Evolutionary conservation across 2,329 filamentous ascomycete genomes (phyloP), one percentile per base, ranked within the genome.

Genomic region (Microsporum audouinii): DNA sequence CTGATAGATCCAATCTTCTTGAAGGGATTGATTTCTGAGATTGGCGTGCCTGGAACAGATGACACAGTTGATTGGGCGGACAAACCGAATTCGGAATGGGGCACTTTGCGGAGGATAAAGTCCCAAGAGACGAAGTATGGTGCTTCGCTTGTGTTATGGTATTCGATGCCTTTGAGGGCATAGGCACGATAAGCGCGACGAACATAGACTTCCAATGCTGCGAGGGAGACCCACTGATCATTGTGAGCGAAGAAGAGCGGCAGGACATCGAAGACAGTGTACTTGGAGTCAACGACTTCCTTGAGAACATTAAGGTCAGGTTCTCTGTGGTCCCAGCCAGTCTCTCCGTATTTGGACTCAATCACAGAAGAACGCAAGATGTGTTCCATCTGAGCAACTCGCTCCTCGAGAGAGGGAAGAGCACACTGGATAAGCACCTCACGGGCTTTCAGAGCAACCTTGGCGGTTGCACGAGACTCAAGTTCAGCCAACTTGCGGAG

Each of bases 371-470:
- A 96, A 63, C 91, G 89, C 60, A 99, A 82, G 66, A 99, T 99
- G 76, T 97, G 92, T 80, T 97, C 94, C 92, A 99, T 96, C 79
- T 99, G 94, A 5, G 88, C 84, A 31, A 89, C 88, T 68, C 94
- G 87, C 81, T 99, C 94, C 75, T 97, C 94, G 23, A 99, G 81
- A 2, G 94, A 99, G 17, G 94, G 94, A 73, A 99, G 83, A 60
- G 94, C 91, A 72, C 91, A 96, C 77, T 97, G 94, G 65, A 99
- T 99, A 70, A 99, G 86, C 58, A 97, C 87, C 78, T 99, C 94
- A 72, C 94, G 88, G 53, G 94, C 92, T 82, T 99, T 99, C 67
- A 99, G 83, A 0, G 92, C 90, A 47, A 99, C 92, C 85, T 97
- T 99, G 66, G 92, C 89, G 8, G 92, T 94, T 71, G 79, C 85